Evolutionary conservation across 2,329 filamentous ascomycete species (phyloP), one percentile per base, ranked within the genome.

Genomic region (Beauveria australis): DNA sequence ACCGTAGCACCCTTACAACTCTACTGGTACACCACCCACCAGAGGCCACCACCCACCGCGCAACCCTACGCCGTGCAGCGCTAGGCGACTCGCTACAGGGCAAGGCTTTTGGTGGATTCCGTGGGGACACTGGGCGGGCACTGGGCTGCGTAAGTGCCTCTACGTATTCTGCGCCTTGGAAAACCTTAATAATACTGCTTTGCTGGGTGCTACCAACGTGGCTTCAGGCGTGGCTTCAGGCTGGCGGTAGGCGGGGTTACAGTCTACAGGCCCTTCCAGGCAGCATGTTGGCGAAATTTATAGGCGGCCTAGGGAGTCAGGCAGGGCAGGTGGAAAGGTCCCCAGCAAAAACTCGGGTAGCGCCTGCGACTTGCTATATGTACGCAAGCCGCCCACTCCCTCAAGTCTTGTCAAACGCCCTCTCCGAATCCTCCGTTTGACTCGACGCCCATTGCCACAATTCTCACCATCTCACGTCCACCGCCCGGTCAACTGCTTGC

Each of bases 111-210:
- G 26, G 28, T 44, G 41, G 53, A 28, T 18, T 41, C 22, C 52
- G 52, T 24, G 52, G 16, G 47, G n/a, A 24, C 30, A 18, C 41
- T 43, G 41, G 41, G 41, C 7, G 47, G 47, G 7, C n/a, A n/a
- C 26, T 37, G 40, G 40, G 33, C 52, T 53, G 37, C 71, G 37
- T 26, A 53, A 53, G 33, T 53, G 33, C 41, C 51, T 16, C 22
- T 40, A 14, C 19, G 19, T 19, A 22, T 14, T 16, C 19, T 41
- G 41, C n/a, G 53, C 53, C 28, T 19, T 14, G 26, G 43, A 47
- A 47, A 55, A 37, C 40, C 41, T 55, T 46, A 56, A 24, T 46
- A 30, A 9, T 44, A 37, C 14, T 37, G 33, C 33, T 37, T 16
- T 16, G 53, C 53, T 16, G 5, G n/a, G 9, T 47, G 22, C 30